Evolutionary conservation across 75 land plant species (phyloP).

Genomic region (Azolla pinnata): DNA sequence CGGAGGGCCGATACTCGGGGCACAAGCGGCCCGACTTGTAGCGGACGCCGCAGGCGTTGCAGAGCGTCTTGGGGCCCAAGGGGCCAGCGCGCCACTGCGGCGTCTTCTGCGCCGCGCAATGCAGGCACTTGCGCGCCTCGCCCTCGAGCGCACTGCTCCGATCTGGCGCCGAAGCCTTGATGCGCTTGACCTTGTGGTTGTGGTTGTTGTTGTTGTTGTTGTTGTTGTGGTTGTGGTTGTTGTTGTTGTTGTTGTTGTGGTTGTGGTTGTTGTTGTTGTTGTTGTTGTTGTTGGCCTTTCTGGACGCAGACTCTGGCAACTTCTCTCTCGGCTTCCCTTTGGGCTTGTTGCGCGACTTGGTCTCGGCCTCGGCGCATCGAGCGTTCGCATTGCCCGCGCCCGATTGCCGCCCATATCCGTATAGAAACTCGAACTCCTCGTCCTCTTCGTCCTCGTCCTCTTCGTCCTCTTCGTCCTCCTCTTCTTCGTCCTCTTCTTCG

Average conservation of each 20-base stretch:
- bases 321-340: no score
- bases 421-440: neutral
- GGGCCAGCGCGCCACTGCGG: constrained; percentile 99
- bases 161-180: no score
- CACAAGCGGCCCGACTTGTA: constrained; percentile 90
- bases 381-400: no score
- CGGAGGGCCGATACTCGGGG: constrained; percentile 95
- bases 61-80: constrained; percentile 90
- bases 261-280: no score
- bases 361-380: no score
- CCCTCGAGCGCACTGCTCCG: neutral
- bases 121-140: constrained; percentile 69
- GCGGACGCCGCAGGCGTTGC: constrained; percentile 96
- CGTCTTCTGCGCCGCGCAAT: constrained; percentile 79
- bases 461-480: neutral
- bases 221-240: no score
- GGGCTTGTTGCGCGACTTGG: neutral
- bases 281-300: neutral
- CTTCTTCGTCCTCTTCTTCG: neutral
- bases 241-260: no score
- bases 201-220: no score
- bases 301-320: constrained; percentile 2
- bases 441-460: neutral
- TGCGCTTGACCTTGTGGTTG: no score
- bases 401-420: neutral